A percentile compares a stretch with the other conserved stretches of the same genome.
Evolutionary conservation across 805 yeast species (phyloP).

Genomic region (Lachancea dasiensis): DNA sequence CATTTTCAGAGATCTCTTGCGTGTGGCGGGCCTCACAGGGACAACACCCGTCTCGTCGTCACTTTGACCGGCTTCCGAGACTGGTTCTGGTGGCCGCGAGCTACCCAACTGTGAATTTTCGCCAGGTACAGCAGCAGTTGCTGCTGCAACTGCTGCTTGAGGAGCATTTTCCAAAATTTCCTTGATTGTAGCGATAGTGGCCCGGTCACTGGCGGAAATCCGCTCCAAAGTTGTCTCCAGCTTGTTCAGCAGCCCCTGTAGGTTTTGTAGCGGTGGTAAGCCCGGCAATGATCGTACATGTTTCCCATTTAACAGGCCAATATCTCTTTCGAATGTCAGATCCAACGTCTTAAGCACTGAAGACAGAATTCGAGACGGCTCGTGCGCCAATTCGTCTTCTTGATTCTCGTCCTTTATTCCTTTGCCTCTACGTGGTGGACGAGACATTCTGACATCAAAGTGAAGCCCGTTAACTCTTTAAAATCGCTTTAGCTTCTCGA

Average conservation of each 20-base stretch:
- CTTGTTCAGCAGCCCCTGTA: slow-evolving; percentile 35
- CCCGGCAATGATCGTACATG: slow-evolving; percentile 39
- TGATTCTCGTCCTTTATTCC: slow-evolving; percentile 22
- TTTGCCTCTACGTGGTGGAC: slow-evolving; percentile 28
- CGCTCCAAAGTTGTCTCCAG: slow-evolving; percentile 20
- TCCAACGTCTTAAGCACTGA: slow-evolving; percentile 48
- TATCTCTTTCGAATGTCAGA: slow-evolving; percentile 50
- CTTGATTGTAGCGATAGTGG: slow-evolving; percentile 15
- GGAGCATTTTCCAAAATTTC: slow-evolving; percentile 8
- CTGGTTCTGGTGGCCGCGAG: neutral
- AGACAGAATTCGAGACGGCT: slow-evolving; percentile 41
- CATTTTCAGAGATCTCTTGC: slow-evolving; percentile 13
- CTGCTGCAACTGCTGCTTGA: neutral
- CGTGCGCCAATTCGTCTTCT: slow-evolving; percentile 26
- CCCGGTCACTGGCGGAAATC: slow-evolving; percentile 22
- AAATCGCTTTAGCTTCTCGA: too few species aligned
- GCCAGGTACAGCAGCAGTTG: neutral
- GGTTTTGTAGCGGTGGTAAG: slow-evolving; percentile 38
- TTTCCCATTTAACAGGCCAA: slow-evolving; percentile 59
- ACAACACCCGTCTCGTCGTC: slow-evolving; percentile 21
- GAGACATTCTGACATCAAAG: slow-evolving; percentile 14
- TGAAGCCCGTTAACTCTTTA: neutral
- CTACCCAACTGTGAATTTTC: slow-evolving; percentile 2
- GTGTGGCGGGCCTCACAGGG: slow-evolving; percentile 11
- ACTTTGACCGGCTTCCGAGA: slow-evolving; percentile 9